Evolutionary conservation across 2,329 filamentous ascomycete species (phyloP).

Genomic region (Juglanconis sp.): DNA sequence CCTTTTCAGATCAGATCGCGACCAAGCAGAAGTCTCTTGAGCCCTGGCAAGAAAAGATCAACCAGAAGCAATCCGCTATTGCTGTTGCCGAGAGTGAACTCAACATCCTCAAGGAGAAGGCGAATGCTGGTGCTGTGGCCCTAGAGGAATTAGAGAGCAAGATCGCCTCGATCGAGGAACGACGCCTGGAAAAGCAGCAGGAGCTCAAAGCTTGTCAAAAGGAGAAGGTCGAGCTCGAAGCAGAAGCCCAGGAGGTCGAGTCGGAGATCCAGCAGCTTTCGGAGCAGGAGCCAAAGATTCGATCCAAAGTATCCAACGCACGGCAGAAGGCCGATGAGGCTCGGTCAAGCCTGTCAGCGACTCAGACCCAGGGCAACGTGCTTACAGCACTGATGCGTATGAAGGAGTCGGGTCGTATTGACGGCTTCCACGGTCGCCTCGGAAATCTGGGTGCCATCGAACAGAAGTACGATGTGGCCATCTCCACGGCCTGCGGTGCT

Average conservation of each 20-base stretch:
- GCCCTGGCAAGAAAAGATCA: constrained; percentile 96
- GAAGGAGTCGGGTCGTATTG: constrained; percentile 92
- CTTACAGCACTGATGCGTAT: constrained; percentile 88
- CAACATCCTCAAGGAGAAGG: constrained; percentile 84
- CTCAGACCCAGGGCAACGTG: constrained; percentile 90
- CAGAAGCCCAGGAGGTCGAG: constrained; percentile 70
- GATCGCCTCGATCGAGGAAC: constrained; percentile 68
- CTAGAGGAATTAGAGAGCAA: constrained; percentile 81
- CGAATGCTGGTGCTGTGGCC: constrained; percentile 80
- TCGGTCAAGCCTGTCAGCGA: constrained; percentile 81
- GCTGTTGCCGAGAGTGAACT: constrained; percentile 94
- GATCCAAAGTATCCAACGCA: constrained; percentile 80
- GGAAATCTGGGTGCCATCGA: constrained; percentile 95
- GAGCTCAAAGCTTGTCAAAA: constrained; percentile 75
- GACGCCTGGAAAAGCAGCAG: constrained; percentile 64
- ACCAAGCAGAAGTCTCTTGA: constrained; percentile 90
- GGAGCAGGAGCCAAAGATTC: constrained; percentile 76
- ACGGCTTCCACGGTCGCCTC: constrained; percentile 92
- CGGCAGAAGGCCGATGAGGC: constrained; percentile 96
- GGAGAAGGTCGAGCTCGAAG: constrained; percentile 69
- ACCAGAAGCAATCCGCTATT: constrained; percentile 89
- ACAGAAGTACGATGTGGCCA: constrained; percentile 92
- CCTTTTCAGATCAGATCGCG: constrained; percentile 87
- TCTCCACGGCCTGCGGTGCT: constrained; percentile 88
- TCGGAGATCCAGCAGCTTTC: constrained; percentile 70